A percentile compares a stretch with the other conserved stretches of the same genome.
Conservation (phyloP, 208 protist species). For the Trypanosoma grayi region DNA sequence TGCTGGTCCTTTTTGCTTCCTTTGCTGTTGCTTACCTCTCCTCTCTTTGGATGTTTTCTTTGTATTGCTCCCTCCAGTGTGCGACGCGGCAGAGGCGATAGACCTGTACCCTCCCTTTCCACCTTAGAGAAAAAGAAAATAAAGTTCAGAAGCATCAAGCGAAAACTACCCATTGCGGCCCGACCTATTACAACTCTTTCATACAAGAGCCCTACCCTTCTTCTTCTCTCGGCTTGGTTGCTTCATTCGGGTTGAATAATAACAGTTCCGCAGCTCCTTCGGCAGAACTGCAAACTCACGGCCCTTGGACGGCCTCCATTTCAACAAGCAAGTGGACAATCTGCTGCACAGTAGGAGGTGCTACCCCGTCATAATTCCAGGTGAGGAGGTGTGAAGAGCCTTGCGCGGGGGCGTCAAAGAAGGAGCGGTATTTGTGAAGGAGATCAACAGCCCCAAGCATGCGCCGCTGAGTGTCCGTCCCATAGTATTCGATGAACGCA, state of each 20-base stretch:
- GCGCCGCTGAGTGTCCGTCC: slow-evolving; percentile 5
- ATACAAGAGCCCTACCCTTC: too few relatives aligned
- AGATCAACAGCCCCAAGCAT: slow-evolving; percentile 24
- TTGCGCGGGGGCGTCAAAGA: background rate
- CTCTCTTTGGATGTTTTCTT: background rate
- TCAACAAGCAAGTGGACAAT: slow-evolving; percentile 23
- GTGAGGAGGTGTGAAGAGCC: background rate
- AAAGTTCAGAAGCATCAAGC: background rate
- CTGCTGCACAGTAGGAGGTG: background rate
- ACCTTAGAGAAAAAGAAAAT: slow-evolving; percentile 11
- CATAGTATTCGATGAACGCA: slow-evolving; percentile 26
- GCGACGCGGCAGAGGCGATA: background rate
- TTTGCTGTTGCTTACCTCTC: slow-evolving; percentile 3
- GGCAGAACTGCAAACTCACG: too few relatives aligned
- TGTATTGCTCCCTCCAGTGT: too few relatives aligned
- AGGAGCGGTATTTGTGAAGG: slow-evolving; percentile 3
- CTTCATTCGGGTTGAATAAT: too few relatives aligned
- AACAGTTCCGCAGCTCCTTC: too few relatives aligned
- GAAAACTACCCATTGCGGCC: too few relatives aligned
- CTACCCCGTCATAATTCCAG: background rate
- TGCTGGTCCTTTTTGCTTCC: background rate
- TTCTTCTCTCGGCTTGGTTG: too few relatives aligned
- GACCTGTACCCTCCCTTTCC: background rate
- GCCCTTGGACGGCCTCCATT: background rate
- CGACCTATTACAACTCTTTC: too few relatives aligned